phyloP scores from a whole-genome alignment of 2,329 filamentous ascomycete species.

The Trichoderma afroharzianum region DNA sequence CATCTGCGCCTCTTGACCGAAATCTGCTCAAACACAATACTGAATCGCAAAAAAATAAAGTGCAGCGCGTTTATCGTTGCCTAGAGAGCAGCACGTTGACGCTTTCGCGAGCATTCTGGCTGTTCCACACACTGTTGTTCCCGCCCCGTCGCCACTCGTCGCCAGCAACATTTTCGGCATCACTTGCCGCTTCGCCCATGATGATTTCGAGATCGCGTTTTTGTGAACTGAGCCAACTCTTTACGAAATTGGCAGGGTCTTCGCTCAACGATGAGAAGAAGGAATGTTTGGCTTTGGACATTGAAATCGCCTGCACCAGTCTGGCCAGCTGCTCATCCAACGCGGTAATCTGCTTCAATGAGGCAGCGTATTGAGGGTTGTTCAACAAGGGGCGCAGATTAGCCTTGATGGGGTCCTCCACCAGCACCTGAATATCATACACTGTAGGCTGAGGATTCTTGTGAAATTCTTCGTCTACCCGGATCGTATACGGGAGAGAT shows the following conservation, averaged over 20 bases:
- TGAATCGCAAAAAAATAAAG: neutral
- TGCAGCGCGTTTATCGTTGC: conserved; percentile 34
- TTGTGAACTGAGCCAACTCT: conserved; percentile 86
- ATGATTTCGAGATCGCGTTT: conserved; percentile 86
- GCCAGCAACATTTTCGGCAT: conserved; percentile 55
- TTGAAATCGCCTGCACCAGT: conserved; percentile 75
- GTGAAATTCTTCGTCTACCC: conserved; percentile 81
- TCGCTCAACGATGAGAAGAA: conserved; percentile 77
- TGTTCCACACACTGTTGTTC: conserved; percentile 52
- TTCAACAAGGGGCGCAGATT: conserved; percentile 63
- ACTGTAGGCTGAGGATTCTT: conserved; percentile 72
- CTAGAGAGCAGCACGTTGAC: conserved; percentile 59
- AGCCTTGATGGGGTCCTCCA: conserved; percentile 76
- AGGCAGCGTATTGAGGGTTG: conserved; percentile 65
- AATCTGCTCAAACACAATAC: neutral
- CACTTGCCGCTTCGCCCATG: conserved; percentile 71
- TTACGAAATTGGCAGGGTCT: conserved; percentile 81
- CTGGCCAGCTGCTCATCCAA: conserved; percentile 84
- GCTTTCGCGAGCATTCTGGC: conserved; percentile 58
- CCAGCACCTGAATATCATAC: conserved; percentile 81
- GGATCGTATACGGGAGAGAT: conserved; percentile 85
- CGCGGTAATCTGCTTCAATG: conserved; percentile 69
- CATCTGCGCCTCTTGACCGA: neutral
- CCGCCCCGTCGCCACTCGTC: conserved; percentile 68
- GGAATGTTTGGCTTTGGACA: conserved; percentile 84